Conservation (phyloP, 495 filamentous ascomycete genomes). For the Penicillium turbatum region DNA sequence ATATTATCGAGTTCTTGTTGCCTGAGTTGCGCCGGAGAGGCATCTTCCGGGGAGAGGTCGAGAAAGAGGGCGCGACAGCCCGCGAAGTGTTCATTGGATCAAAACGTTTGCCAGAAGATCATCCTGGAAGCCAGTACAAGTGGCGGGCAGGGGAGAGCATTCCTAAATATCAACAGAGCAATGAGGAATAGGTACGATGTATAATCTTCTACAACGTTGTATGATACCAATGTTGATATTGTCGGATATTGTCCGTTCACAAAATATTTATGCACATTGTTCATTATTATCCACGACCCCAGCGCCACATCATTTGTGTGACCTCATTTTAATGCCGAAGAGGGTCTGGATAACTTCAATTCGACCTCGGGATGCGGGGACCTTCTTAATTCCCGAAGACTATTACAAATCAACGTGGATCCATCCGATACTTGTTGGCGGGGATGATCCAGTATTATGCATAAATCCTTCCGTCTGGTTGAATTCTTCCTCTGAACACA, state of each 20-base stretch:
- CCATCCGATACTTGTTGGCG: no score
- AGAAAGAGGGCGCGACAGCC: conserved; percentile 45
- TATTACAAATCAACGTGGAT: neutral
- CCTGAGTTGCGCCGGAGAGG: conserved; percentile 50
- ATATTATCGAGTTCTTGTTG: conserved; percentile 50
- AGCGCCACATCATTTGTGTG: no score
- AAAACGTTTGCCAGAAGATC: conserved; percentile 23
- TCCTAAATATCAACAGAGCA: conserved; percentile 17
- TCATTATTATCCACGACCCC: no score
- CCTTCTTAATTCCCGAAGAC: neutral
- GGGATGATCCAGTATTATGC: no score
- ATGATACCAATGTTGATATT: no score
- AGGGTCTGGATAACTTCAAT: no score
- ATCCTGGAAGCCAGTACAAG: conserved; percentile 30
- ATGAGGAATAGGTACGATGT: neutral
- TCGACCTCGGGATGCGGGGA: neutral
- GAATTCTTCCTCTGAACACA: neutral
- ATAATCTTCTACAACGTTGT: no score
- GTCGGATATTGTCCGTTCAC: no score
- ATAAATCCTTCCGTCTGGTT: neutral
- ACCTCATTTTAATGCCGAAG: no score
- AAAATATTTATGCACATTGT: no score
- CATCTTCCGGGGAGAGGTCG: conserved; percentile 49
- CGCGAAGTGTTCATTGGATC: conserved; percentile 47
- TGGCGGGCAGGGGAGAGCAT: conserved; percentile 27